A percentile compares a stretch with the other conserved stretches of the same genome.
phyloP scores from a whole-genome alignment of 2,329 filamentous ascomycete species.

The Gaeumannomyces sp. region DNA sequence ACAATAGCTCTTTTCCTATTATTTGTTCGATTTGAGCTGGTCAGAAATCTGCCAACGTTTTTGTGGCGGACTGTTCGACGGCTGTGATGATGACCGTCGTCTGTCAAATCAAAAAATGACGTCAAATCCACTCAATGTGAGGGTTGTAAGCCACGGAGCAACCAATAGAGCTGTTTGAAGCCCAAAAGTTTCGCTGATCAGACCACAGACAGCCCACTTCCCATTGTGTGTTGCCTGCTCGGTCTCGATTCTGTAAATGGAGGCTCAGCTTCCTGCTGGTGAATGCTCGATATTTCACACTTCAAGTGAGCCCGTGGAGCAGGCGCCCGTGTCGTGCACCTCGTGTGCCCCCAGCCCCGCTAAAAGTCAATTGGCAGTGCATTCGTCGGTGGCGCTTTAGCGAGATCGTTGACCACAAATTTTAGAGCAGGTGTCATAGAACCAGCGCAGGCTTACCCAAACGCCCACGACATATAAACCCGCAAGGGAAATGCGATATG shows the following conservation, averaged over 20 bases:
- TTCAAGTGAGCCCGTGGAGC: too few relatives aligned
- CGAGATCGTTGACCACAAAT: too few relatives aligned
- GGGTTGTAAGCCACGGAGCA: not conserved
- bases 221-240: not conserved
- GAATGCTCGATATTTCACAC: not conserved
- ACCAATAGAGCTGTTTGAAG: not conserved
- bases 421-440: not conserved
- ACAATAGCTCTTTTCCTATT: not conserved
- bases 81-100: not conserved
- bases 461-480: not conserved
- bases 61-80: not conserved
- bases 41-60: too few relatives aligned
- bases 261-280: not conserved
- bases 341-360: not conserved
- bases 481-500: not conserved
- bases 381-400: not conserved
- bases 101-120: not conserved
- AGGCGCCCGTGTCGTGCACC: too few relatives aligned
- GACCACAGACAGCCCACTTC: not conserved
- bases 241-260: too few relatives aligned
- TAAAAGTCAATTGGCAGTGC: not conserved
- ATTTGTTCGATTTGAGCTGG: too few relatives aligned
- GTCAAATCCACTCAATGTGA: conserved; percentile 1
- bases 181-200: not conserved
- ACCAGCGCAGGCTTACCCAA: not conserved